A percentile compares a stretch with the other conserved stretches of the same genome.
phyloP scores from a whole-genome alignment of 805 yeast species.

The Lachancea waltii region DNA sequence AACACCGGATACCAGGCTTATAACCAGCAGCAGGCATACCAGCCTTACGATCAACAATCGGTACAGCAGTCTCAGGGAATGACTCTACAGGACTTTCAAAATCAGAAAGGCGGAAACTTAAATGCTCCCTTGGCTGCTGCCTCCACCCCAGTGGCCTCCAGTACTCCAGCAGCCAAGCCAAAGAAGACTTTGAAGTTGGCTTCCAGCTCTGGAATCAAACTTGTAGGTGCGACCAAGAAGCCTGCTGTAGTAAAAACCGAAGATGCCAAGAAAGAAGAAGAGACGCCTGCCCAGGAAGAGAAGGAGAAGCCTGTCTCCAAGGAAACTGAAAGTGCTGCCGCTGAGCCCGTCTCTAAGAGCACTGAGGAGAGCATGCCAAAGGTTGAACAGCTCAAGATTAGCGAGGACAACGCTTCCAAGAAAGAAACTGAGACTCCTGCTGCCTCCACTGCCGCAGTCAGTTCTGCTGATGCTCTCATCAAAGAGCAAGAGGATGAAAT shows the following conservation, averaged over 20 bases:
- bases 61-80: slow-evolving; percentile 43
- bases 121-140: neutral
- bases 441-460: slow-evolving; percentile 21
- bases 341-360: slow-evolving; percentile 14
- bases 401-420: slow-evolving; percentile 28
- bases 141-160: slow-evolving; percentile 16
- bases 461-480: slow-evolving; percentile 44
- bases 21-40: slow-evolving; percentile 14
- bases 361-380: slow-evolving; percentile 24
- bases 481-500: slow-evolving; percentile 74
- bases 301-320: too few relatives aligned
- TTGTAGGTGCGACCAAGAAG: slow-evolving; percentile 46
- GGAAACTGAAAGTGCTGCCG: slow-evolving; percentile 16
- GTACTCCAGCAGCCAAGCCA: slow-evolving; percentile 43
- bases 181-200: slow-evolving; percentile 66
- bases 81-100: slow-evolving; percentile 79
- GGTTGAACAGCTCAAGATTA: slow-evolving; percentile 27
- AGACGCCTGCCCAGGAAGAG: too few relatives aligned
- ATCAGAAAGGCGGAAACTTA: slow-evolving; percentile 43
- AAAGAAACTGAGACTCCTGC: slow-evolving; percentile 19
- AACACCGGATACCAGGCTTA: slow-evolving; percentile 20
- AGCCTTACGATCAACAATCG: slow-evolving; percentile 10
- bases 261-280: slow-evolving; percentile 22
- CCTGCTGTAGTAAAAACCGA: slow-evolving; percentile 26
- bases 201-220: slow-evolving; percentile 57